phyloP scores from a whole-genome alignment of 2,329 filamentous ascomycete genomes.

The Colletotrichum agaves region DNA sequence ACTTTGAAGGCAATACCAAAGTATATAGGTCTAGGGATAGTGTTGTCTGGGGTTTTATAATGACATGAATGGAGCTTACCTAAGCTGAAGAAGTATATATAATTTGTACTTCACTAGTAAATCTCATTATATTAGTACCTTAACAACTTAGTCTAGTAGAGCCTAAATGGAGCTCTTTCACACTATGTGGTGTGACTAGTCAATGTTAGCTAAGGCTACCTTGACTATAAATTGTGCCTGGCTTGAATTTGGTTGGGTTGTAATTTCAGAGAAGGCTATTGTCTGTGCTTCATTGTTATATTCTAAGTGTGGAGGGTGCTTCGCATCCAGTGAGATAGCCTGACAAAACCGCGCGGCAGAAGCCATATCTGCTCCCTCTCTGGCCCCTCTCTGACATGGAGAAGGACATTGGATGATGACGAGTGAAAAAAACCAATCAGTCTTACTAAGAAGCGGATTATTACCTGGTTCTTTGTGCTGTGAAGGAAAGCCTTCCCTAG shows the following conservation, averaged over 20 bases:
- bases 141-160: neutral
- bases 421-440: neutral
- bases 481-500: neutral
- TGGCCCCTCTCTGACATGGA: too few relatives aligned
- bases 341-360: neutral
- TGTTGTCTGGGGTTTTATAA: neutral
- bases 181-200: neutral
- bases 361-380: neutral
- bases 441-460: neutral
- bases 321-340: neutral
- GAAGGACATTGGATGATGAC: neutral
- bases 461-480: neutral
- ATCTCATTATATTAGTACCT: neutral
- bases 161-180: neutral
- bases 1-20: neutral
- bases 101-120: neutral
- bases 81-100: neutral
- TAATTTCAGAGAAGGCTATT: neutral
- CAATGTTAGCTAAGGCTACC: neutral
- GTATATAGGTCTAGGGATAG: neutral
- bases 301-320: neutral
- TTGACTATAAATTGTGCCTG: neutral
- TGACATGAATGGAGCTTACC: neutral
- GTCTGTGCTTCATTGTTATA: neutral
- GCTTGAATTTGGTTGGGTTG: neutral